Percentiles rank a stretch among this genome's conserved stretches.
Conservation (phyloP, 192 early-diverging fungal genomes). For the Cladochytrium replicatum region DNA sequence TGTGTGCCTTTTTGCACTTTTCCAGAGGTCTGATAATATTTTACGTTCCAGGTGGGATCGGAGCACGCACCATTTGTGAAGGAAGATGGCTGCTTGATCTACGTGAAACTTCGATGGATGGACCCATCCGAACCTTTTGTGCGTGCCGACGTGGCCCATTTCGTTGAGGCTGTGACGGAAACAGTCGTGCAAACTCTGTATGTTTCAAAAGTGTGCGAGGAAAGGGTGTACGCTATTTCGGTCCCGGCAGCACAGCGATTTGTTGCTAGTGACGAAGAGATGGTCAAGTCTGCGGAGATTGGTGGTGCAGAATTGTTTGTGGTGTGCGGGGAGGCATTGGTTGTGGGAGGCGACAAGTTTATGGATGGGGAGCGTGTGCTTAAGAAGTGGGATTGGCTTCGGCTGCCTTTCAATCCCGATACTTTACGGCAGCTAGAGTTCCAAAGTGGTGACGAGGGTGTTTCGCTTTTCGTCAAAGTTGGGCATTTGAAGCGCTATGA, state of each 20-base stretch:
- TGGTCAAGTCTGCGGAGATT: neutral
- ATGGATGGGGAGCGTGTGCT: too few relatives aligned
- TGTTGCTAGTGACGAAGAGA: neutral
- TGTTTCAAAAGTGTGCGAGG: slow-evolving; percentile 6
- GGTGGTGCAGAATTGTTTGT: slow-evolving; percentile 7
- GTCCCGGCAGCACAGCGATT: too few relatives aligned
- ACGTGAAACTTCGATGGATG: slow-evolving; percentile 19
- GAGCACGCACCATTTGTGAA: slow-evolving; percentile 12
- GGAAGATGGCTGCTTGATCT: slow-evolving; percentile 15
- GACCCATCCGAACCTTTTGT: slow-evolving; percentile 6
- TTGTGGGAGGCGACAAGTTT: too few relatives aligned
- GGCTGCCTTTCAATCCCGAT: too few relatives aligned
- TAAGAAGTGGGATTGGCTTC: too few relatives aligned
- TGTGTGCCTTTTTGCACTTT: neutral
- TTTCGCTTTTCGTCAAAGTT: too few relatives aligned
- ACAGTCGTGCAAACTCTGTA: neutral
- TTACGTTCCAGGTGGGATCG: slow-evolving; percentile 8
- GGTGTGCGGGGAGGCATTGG: too few relatives aligned
- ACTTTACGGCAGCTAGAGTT: too few relatives aligned
- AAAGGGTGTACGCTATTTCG: too few relatives aligned
- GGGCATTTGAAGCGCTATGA: too few relatives aligned
- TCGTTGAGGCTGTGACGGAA: slow-evolving; percentile 4
- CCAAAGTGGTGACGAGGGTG: too few relatives aligned
- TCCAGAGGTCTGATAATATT: neutral
- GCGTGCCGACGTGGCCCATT: neutral